Conservation (phyloP, 75 land plant species). For the Cryptomeria japonica region DNA sequence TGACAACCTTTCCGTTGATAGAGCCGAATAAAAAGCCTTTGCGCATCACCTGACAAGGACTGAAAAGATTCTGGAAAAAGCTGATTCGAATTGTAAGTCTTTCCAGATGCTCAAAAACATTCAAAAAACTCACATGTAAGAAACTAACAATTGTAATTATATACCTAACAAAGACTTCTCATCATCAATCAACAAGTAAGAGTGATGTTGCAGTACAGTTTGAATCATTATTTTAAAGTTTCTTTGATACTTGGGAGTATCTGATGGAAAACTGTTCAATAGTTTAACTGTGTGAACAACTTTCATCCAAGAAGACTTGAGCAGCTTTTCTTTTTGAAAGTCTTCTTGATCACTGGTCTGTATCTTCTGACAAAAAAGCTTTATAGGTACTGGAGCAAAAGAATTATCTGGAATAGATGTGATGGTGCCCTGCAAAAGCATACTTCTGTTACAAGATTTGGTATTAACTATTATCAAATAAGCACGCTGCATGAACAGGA, state of each 20-base stretch:
- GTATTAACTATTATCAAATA: neutral
- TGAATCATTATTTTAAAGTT: conserved; percentile 61
- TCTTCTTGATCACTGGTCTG: conserved; percentile 15
- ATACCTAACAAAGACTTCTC: conserved; percentile 64
- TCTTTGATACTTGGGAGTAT: conserved; percentile 52
- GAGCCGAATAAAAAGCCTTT: conserved; percentile 78
- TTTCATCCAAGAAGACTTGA: conserved; percentile 40
- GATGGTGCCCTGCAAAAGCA: conserved; percentile 58
- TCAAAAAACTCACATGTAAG: conserved; percentile 4
- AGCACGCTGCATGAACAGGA: neutral
- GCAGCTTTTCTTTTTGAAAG: conserved; percentile 15
- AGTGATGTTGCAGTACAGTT: conserved; percentile 52
- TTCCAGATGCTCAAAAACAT: neutral
- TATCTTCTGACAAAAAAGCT: conserved; percentile 33
- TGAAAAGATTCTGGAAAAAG: conserved; percentile 54
- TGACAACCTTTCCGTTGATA: conserved; percentile 75
- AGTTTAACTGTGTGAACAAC: conserved; percentile 28
- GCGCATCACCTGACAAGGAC: conserved; percentile 63
- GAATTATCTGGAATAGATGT: conserved; percentile 45
- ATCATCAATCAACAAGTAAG: conserved; percentile 59
- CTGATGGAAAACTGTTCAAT: conserved; percentile 20
- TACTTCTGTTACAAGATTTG: neutral
- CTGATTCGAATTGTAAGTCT: neutral
- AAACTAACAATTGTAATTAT: neutral
- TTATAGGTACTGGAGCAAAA: conserved; percentile 60